Conservation (phyloP, 257 asterid species). For the Salvia miltiorrhiza region DNA sequence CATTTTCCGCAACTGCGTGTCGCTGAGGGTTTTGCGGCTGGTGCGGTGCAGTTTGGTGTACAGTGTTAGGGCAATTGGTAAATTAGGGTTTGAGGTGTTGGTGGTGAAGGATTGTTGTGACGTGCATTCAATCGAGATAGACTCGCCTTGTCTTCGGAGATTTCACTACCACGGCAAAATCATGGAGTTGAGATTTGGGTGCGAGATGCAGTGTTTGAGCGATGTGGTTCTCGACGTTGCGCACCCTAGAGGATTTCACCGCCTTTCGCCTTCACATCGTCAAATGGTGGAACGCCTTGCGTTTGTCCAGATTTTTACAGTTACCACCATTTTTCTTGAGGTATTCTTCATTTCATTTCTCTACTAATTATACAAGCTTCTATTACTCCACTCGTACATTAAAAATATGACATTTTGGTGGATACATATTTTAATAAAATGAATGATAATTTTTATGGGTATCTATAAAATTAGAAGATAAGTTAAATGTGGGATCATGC, state of each 20-base stretch:
- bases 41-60: not conserved
- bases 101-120: constrained; percentile 18
- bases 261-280: not conserved
- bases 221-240: constrained; percentile 20
- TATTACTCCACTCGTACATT: too few relatives aligned
- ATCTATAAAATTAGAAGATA: too few relatives aligned
- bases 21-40: not conserved
- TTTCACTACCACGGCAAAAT: constrained; percentile 30
- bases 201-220: not conserved
- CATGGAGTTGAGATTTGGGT: constrained; percentile 9
- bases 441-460: too few relatives aligned
- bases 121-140: not conserved
- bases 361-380: too few relatives aligned
- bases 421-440: too few relatives aligned
- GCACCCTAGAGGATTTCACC: constrained; percentile 11
- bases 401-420: too few relatives aligned
- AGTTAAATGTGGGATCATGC: too few relatives aligned
- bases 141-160: constrained; percentile 7
- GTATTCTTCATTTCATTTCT: constrained; percentile 14
- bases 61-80: not conserved
- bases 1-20: constrained; percentile 13
- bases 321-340: constrained; percentile 34
- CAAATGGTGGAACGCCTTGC: constrained; percentile 2
- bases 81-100: not conserved
- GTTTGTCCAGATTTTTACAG: not conserved